These are phyloP conservation scores for Xylariaceae sp. DNA, from an alignment of 2,329 filamentous ascomycete genomes.

Conservation along the genomic window DNA sequence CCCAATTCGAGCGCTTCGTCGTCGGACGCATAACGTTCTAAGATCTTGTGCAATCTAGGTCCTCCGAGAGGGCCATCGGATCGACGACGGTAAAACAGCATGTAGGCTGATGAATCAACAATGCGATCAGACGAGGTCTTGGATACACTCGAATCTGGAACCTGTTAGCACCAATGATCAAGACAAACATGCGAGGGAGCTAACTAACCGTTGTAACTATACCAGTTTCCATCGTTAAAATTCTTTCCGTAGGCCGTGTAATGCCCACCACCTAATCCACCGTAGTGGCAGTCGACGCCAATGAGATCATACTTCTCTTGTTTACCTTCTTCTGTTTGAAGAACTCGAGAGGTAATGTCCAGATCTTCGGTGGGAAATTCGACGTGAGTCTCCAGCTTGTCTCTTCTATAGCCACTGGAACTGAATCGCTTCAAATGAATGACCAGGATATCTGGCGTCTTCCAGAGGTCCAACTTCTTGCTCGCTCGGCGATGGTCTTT, in stretches of 20 bases:
- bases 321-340: constrained; percentile 75
- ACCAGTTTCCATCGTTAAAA: constrained; percentile 85
- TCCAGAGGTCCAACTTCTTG: constrained; percentile 98
- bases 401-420: constrained; percentile 71
- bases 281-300: constrained; percentile 92
- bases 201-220: constrained; percentile 85
- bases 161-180: constrained; percentile 36
- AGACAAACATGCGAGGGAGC: not conserved
- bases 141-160: constrained; percentile 67
- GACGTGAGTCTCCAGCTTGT: constrained; percentile 87
- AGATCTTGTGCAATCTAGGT: constrained; percentile 64
- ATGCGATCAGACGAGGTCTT: constrained; percentile 56
- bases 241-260: constrained; percentile 95
- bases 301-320: constrained; percentile 86
- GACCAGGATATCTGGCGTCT: constrained; percentile 87
- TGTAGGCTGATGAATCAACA: constrained; percentile 75
- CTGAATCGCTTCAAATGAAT: constrained; percentile 96
- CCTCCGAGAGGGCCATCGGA: constrained; percentile 74
- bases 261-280: constrained; percentile 87
- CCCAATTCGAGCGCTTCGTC: constrained; percentile 50
- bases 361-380: constrained; percentile 87
- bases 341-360: constrained; percentile 73
- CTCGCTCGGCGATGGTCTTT: constrained; percentile 88
- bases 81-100: constrained; percentile 91
- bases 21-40: constrained; percentile 56